Percentiles rank a stretch among this genome's conserved stretches.
Evolutionary conservation across 176 grass and related monocot genomes (phyloP).

Genomic region (Triticum dicoccoides): DNA sequence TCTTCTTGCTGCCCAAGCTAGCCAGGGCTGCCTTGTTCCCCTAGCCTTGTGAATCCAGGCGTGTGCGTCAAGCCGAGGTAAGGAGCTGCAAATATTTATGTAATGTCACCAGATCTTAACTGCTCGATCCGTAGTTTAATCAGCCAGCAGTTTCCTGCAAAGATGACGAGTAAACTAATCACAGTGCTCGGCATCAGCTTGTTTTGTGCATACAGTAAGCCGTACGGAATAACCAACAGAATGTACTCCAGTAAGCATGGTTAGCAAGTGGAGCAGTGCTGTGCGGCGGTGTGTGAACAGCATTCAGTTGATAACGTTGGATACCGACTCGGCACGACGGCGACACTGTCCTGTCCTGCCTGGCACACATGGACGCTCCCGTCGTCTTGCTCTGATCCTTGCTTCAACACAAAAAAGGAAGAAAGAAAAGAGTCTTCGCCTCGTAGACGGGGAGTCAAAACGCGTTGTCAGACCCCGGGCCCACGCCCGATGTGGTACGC

Average conservation of each 20-base stretch:
- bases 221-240: neutral
- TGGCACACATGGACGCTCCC: neutral
- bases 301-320: neutral
- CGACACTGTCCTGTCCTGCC: neutral
- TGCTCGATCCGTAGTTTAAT: no score
- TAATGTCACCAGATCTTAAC: no score
- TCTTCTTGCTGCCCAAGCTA: no score
- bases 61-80: neutral
- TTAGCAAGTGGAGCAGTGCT: neutral
- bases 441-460: conserved; percentile 1
- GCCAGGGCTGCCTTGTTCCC: neutral
- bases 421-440: conserved; percentile 5
- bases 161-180: no score
- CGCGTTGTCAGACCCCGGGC: neutral
- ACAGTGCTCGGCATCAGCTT: no score
- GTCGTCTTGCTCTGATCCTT: neutral
- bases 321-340: neutral
- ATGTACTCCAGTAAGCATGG: no score
- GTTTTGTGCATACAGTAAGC: neutral
- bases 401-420: neutral
- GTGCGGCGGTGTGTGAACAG: neutral
- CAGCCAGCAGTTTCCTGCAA: no score
- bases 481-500: neutral
- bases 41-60: neutral
- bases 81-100: neutral